Conservation (phyloP, 2,329 filamentous ascomycete species). For the Botrytis paeoniae region DNA sequence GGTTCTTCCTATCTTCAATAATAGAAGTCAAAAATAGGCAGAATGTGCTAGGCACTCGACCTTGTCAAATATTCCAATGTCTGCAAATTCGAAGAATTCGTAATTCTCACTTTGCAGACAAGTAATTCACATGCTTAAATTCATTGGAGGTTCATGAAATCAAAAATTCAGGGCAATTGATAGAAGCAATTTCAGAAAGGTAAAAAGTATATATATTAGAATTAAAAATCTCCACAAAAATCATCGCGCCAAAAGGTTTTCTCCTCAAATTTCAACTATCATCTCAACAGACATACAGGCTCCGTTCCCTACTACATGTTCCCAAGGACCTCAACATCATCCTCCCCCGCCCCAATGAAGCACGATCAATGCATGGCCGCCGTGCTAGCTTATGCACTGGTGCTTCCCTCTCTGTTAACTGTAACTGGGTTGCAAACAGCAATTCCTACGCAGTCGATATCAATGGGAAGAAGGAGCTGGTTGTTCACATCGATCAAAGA, state of each 20-base stretch:
- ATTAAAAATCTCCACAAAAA: background rate
- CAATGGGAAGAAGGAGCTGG: background rate
- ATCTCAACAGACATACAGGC: background rate
- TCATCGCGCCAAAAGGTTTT: background rate
- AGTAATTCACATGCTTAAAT: background rate
- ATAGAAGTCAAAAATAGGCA: background rate
- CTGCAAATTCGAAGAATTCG: background rate
- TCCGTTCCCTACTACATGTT: background rate
- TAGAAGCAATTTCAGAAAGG: background rate
- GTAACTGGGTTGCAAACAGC: slow-evolving; percentile 3
- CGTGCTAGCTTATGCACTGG: background rate
- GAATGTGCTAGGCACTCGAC: background rate
- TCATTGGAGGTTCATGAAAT: background rate
- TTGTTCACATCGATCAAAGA: background rate
- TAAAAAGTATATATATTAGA: background rate
- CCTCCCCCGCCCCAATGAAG: background rate
- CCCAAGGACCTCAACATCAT: background rate
- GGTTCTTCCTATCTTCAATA: background rate
- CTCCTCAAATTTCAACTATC: background rate
- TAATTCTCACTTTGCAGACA: background rate
- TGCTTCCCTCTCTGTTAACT: background rate
- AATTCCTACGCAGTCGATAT: background rate
- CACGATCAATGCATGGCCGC: background rate
- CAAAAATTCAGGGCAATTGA: background rate
- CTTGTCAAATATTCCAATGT: background rate